Evolutionary conservation across 1,284 basidiomycete genomes (phyloP).

Genomic region (Exobasidium cylindrosporum): DNA sequence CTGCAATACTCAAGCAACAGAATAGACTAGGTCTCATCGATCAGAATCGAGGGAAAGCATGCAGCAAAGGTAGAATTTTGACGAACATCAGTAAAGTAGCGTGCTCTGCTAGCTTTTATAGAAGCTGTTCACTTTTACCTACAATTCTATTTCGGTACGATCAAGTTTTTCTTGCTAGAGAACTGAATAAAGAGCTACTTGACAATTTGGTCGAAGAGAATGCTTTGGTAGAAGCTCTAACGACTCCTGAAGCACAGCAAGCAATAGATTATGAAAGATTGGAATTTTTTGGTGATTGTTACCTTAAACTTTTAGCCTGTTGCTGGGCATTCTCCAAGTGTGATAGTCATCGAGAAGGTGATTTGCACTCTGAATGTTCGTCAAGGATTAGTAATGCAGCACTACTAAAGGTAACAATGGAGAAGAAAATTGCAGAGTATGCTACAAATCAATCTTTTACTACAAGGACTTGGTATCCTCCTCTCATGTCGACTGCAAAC

Average conservation of each 20-base stretch:
- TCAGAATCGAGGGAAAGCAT: background rate
- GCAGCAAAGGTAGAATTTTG: background rate
- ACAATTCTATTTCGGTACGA: conserved; percentile 29
- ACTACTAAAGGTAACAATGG: conserved; percentile 13
- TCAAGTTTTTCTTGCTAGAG: conserved; percentile 25
- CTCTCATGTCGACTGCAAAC: background rate
- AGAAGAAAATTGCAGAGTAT: conserved; percentile 2
- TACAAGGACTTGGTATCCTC: background rate
- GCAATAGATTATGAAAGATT: conserved; percentile 31
- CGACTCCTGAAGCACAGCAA: conserved; percentile 14
- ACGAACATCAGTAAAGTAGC: background rate
- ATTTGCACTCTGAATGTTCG: conserved; percentile 29
- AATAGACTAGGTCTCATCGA: background rate
- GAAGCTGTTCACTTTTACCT: conserved; percentile 25
- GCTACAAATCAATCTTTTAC: conserved; percentile 1
- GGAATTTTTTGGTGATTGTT: conserved; percentile 40
- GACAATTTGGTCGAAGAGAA: conserved; percentile 3
- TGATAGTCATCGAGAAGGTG: conserved; percentile 21
- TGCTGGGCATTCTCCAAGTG: conserved; percentile 30
- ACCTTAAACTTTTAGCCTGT: conserved; percentile 30
- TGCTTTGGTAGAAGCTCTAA: conserved; percentile 25
- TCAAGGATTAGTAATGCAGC: conserved; percentile 31
- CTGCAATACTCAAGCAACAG: background rate
- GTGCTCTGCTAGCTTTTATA: background rate
- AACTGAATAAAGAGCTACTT: conserved; percentile 22